Evolutionary conservation across 2,329 filamentous ascomycete genomes (phyloP).

Genomic region (Phaeosphaeriaceae sp.): DNA sequence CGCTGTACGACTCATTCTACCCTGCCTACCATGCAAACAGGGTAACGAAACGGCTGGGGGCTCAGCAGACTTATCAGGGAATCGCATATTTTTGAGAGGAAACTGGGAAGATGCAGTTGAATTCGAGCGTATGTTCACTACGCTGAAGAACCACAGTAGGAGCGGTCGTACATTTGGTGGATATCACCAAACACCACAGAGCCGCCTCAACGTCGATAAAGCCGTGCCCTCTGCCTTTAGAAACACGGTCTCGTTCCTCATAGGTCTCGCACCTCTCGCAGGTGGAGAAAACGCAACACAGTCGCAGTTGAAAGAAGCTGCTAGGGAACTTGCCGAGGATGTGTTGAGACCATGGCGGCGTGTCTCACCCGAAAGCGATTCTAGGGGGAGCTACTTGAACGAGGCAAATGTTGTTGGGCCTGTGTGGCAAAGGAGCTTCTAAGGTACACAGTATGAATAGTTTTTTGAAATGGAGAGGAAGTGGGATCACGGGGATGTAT

Average conservation of each 20-base stretch:
- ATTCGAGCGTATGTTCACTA: slow-evolving; percentile 14
- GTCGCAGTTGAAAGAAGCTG: slow-evolving; percentile 7
- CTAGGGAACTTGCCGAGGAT: slow-evolving; percentile 7
- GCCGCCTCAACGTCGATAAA: slow-evolving; percentile 20
- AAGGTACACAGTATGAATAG: slow-evolving; percentile 30
- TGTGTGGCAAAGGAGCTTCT: slow-evolving; percentile 30
- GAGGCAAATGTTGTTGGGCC: slow-evolving; percentile 32
- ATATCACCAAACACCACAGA: slow-evolving; percentile 18
- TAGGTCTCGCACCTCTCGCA: slow-evolving; percentile 8
- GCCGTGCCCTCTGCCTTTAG: slow-evolving; percentile 24
- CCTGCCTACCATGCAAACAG: slow-evolving; percentile 25
- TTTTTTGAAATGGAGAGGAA: slow-evolving; percentile 36
- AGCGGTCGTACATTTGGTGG: slow-evolving; percentile 9
- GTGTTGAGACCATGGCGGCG: slow-evolving; percentile 17
- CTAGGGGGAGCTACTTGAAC: slow-evolving; percentile 31
- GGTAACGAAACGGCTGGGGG: slow-evolving; percentile 41
- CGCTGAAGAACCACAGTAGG: slow-evolving; percentile 17
- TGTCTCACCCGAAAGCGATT: slow-evolving; percentile 21
- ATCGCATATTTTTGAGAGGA: slow-evolving; percentile 14
- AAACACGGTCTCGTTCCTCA: slow-evolving; percentile 15
- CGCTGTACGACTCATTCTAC: slow-evolving; percentile 20
- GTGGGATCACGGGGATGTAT: slow-evolving; percentile 37
- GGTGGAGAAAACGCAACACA: slow-evolving; percentile 6
- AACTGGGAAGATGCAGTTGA: slow-evolving; percentile 11
- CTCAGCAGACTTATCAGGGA: slow-evolving; percentile 8